Evolutionary conservation across 495 filamentous ascomycete genomes (phyloP), one percentile per base, ranked within the genome.

Genomic region (Penicillium malachiteum): DNA sequence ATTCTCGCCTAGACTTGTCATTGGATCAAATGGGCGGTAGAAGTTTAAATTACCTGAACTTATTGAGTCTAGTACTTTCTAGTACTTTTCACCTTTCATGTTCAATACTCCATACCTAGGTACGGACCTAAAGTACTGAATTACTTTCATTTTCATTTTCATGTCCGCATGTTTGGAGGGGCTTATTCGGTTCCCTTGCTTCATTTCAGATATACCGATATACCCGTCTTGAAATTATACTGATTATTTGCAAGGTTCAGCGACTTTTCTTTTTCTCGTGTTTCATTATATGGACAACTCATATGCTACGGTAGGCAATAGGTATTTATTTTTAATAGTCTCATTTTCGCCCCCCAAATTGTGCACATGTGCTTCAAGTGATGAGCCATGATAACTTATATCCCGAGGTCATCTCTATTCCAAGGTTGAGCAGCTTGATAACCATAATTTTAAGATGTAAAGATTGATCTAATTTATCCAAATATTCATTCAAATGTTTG

Each of bases 31-130:
- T 59, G 60, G 53, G 59, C 58, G 56, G 60, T 52, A 66, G 60
- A 65, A 65, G 62, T 62, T 66, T 63, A 66, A 63, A 58, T 66
- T 60, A 66, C 59, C 17, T 48, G 45, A 26, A 30, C n/a, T 42
- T 17, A 33, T 44, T 32, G 14, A 38, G 26, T 31, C 16, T n/a
- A 13, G 14, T 11, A 13, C 31, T 10, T 43, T 31, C 16, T n/a
- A 13, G 14, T 11, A 13, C 31, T 10, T 43, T 18, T 16, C 40
- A 2, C 17, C 3, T 8, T 30, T 44, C 26, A 12, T 44, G 7
- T 26, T 44, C 8, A 10, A 37, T 13, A 37, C 9, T n/a, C n/a
- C n/a, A n/a, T n/a, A n/a, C n/a, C n/a, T n/a, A n/a, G n/a, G n/a
- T n/a, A n/a, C n/a, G n/a, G 21, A 26, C 1, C 21, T 26, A 26